Percentiles rank a stretch among this genome's conserved stretches.
phyloP scores from a whole-genome alignment of 352 stramenopile genomes.

The Albugo candida region DNA sequence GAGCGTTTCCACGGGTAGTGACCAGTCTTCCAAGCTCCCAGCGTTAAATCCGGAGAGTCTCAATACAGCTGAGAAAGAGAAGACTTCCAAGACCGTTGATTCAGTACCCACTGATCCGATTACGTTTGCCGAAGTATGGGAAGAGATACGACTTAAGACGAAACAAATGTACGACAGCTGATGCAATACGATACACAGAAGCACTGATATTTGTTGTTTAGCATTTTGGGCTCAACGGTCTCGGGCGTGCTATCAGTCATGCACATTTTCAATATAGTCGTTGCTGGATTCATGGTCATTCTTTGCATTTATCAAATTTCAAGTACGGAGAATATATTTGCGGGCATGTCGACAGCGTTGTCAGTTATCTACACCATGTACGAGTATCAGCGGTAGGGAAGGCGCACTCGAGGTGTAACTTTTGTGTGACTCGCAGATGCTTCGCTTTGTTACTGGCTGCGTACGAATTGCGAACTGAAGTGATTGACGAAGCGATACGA shows the following conservation, averaged over 20 bases:
- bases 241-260: conserved; percentile 57
- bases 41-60: conserved; percentile 72
- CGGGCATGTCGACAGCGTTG: conserved; percentile 48
- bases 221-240: conserved; percentile 64
- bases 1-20: too few species aligned
- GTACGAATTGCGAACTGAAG: conserved; percentile 61
- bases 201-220: conserved; percentile 3
- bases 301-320: conserved; percentile 51
- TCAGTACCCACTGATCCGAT: conserved; percentile 24
- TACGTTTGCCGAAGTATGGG: conserved; percentile 66
- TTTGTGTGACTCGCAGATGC: conserved; percentile 20
- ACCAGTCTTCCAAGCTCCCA: conserved; percentile 5
- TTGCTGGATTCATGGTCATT: conserved; percentile 55
- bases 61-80: conserved; percentile 57
- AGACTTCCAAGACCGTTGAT: conserved; percentile 21
- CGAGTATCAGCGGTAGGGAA: conserved; percentile 1
- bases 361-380: conserved; percentile 79
- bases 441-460: conserved; percentile 67
- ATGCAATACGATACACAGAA: too few species aligned
- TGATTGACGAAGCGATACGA: conserved; percentile 44
- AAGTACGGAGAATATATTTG: conserved; percentile 39
- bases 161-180: conserved; percentile 35
- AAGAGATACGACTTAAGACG: conserved; percentile 63
- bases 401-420: not conserved
- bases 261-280: conserved; percentile 50